phyloP scores from a whole-genome alignment of 1,139 yeast species.

The Protomyces inundatus region DNA sequence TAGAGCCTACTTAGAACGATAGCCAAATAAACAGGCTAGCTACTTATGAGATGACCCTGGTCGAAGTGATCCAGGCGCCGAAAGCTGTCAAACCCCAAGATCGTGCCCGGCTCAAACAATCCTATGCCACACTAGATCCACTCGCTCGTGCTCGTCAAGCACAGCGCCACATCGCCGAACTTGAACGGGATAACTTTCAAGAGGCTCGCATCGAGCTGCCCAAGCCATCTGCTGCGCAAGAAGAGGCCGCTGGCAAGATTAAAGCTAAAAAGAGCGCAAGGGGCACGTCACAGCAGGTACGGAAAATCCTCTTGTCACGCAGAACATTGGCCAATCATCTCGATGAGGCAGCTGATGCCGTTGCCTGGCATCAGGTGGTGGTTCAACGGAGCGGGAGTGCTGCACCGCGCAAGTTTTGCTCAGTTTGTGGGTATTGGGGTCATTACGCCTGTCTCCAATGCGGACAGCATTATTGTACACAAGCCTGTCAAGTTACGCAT shows the following conservation, averaged over 20 bases:
- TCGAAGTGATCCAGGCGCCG: neutral
- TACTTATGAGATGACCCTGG: neutral
- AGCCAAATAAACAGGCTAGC: neutral
- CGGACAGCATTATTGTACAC: constrained; percentile 41
- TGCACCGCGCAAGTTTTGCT: constrained; percentile 40
- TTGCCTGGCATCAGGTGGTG: constrained; percentile 35
- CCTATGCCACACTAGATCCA: constrained; percentile 32
- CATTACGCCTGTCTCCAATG: constrained; percentile 40
- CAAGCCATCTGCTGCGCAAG: constrained; percentile 25
- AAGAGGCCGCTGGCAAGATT: neutral
- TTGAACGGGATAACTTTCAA: constrained; percentile 43
- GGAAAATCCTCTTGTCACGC: constrained; percentile 40
- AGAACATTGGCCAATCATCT: constrained; percentile 42
- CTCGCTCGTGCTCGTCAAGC: constrained; percentile 37
- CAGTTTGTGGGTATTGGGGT: constrained; percentile 45
- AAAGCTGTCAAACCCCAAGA: neutral
- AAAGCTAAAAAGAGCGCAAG: neutral
- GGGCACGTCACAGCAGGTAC: neutral
- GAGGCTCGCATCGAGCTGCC: constrained; percentile 42
- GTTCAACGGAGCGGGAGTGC: constrained; percentile 39
- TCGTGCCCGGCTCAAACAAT: constrained; percentile 17
- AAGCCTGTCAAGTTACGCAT: constrained; percentile 41
- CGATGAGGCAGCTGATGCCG: constrained; percentile 42
- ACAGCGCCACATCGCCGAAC: constrained; percentile 40
- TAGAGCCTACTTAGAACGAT: neutral